Evolutionary conservation across 805 yeast genomes (phyloP).

Genomic region (Saccharomycodes ludwigii): DNA sequence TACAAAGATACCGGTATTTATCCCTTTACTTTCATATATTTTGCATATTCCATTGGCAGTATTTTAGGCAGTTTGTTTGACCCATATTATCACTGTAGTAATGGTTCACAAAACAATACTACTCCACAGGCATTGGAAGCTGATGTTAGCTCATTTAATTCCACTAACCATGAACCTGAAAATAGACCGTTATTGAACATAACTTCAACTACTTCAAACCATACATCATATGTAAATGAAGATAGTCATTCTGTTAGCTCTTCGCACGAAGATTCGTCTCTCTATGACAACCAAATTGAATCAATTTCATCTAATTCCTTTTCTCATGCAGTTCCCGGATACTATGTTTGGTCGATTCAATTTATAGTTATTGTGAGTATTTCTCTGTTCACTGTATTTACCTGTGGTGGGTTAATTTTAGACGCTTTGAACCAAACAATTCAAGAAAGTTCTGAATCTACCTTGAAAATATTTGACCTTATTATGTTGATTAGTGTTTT

Average conservation of each 20-base stretch:
- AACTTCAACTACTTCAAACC: too few species aligned
- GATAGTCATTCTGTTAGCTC: too few species aligned
- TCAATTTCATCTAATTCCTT: too few species aligned
- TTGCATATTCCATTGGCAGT: constrained; percentile 34
- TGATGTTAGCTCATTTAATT: too few species aligned
- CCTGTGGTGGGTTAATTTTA: constrained; percentile 39
- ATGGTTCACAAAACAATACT: constrained; percentile 5
- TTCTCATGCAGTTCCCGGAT: too few species aligned
- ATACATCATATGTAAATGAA: too few species aligned
- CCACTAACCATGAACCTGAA: too few species aligned
- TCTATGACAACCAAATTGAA: too few species aligned
- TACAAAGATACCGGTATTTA: constrained; percentile 40
- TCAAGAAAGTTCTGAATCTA: constrained; percentile 46
- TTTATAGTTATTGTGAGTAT: constrained; percentile 58
- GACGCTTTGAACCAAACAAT: constrained; percentile 60
- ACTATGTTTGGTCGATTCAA: constrained; percentile 77
- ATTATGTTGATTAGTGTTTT: constrained; percentile 25
- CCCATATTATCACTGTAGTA: constrained; percentile 17
- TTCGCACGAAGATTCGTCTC: too few species aligned
- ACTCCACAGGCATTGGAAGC: too few species aligned
- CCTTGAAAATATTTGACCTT: constrained; percentile 26
- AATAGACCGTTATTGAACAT: too few species aligned
- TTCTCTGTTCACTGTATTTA: constrained; percentile 38
- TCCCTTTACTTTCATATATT: constrained; percentile 32
- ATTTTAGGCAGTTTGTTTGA: constrained; percentile 35